These are phyloP conservation scores for Gracilariopsis chorda DNA, from an alignment of 23 red algal genomes.

Conservation along the genomic window DNA sequence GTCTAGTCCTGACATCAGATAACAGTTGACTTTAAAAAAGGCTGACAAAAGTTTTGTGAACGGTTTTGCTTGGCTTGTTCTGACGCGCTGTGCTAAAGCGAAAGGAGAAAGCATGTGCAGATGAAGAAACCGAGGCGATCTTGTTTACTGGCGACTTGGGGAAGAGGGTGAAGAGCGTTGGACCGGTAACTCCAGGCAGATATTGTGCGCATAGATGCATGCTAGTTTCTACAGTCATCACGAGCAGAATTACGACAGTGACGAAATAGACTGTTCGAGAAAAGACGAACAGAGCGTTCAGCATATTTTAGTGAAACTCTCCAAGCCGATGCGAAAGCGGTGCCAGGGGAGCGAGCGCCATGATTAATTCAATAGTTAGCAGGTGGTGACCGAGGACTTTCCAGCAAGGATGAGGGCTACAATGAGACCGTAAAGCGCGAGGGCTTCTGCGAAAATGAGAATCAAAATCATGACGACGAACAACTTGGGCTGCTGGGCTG, in stretches of 20 bases:
- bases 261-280: slow-evolving; percentile 6
- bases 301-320: background rate
- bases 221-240: slow-evolving; percentile 28
- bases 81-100: no score
- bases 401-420: slow-evolving; percentile 95
- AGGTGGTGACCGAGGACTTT: slow-evolving; percentile 80
- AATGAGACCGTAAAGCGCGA: slow-evolving; percentile 98
- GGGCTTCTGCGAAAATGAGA: slow-evolving; percentile 94
- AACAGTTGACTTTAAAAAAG: slow-evolving; percentile 35
- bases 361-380: slow-evolving; percentile 59
- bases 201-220: background rate
- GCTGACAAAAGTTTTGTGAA: no score
- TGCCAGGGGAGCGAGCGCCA: background rate
- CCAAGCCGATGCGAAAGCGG: no score
- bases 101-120: no score
- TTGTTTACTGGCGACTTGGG: no score
- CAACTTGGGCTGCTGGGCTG: slow-evolving; percentile 92
- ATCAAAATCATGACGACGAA: slow-evolving; percentile 92
- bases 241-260: background rate
- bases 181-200: no score
- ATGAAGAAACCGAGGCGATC: background rate
- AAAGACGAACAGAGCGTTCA: background rate
- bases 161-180: no score
- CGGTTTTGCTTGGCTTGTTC: no score
- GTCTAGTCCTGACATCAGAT: slow-evolving; percentile 14